phyloP scores from a whole-genome alignment of 1,284 basidiomycete genomes.

The Agaricales sp. region DNA sequence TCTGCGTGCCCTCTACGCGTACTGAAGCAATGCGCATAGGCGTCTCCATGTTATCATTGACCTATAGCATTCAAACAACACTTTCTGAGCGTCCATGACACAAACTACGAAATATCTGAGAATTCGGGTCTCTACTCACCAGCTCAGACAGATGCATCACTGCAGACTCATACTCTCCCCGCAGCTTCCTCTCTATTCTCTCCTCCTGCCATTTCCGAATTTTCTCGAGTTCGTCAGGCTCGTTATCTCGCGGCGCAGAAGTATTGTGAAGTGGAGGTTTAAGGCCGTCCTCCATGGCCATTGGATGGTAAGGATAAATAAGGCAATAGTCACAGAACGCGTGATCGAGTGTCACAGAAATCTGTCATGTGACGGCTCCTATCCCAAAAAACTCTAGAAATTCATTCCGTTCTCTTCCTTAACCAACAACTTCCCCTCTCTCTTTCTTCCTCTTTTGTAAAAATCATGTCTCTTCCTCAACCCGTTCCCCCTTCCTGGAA shows the following conservation, averaged over 20 bases:
- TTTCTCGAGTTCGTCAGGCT: conserved; percentile 43
- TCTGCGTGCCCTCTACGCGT: conserved; percentile 66
- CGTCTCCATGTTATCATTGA: conserved; percentile 52
- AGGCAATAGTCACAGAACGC: neutral
- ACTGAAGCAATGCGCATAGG: conserved; percentile 62
- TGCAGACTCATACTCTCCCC: conserved; percentile 71
- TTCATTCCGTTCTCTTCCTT: neutral
- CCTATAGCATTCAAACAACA: conserved; percentile 28
- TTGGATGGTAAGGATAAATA: neutral
- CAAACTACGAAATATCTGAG: conserved; percentile 1
- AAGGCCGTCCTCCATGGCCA: conserved; percentile 14
- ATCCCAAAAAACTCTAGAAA: neutral
- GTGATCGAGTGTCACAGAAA: neutral
- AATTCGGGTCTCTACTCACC: conserved; percentile 42
- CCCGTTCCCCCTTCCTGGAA: conserved; percentile 92
- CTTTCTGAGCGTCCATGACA: too few species aligned
- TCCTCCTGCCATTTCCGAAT: conserved; percentile 63
- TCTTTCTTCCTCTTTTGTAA: conserved; percentile 6
- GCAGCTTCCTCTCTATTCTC: conserved; percentile 53
- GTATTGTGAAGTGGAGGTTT: conserved; percentile 43
- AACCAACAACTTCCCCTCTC: neutral
- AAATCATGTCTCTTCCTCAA: conserved; percentile 72
- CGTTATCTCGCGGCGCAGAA: conserved; percentile 40
- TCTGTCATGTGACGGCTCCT: neutral
- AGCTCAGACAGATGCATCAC: conserved; percentile 60